Evolutionary conservation across 805 yeast genomes (phyloP), one percentile per base, ranked within the genome.

Genomic region (Metschnikowia kofuensis): DNA sequence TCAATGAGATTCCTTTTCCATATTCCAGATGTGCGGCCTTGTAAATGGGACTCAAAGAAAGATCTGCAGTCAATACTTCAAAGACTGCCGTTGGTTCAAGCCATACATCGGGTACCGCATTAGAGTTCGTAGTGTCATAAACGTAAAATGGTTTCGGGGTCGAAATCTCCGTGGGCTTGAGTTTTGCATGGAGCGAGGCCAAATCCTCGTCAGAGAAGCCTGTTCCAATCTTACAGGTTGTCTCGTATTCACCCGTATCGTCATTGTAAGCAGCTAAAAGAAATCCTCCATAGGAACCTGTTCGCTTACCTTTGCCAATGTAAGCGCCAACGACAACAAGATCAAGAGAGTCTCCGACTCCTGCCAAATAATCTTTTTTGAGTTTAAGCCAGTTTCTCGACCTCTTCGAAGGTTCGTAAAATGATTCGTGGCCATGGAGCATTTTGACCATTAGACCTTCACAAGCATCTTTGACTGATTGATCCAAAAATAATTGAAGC

Each of bases 361-460:
- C 99, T 14, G 87, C 88, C 42, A 94, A 75, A 60, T 94, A 94
- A 68, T 94, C 99, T 67, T 94, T 94, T 68, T 94, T 94, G 63
- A 94, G 73, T 63, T 94, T 94, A 53, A 94, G 76, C 99, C 99
- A 94, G 66, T 94, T 91, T 49, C 96, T 76, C 1, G 96, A 88
- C 63, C 99, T 78, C 66, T 92, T 92, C 26, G 96, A 87, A 16
- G 99, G 99, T 68, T 94, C 96, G 64, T 94, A 94, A 45, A 72
- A 80, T 2, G 95, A 85, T 42, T 90, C 96, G 11, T 65, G 65
- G 1, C 96, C 96, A 48, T 87, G 85, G 35, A 92, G 70, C 68
- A 89, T 82, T 64, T 94, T 94, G 38, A 94, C 91, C 99, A 94
- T 94, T 44, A 94, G 75, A 0, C 99, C 99, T 67, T 94, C 99